Percentiles rank a stretch among this genome's conserved stretches.
Evolutionary conservation across 2,329 filamentous ascomycete species (phyloP).

Genomic region (Pezicula neosporulosa): DNA sequence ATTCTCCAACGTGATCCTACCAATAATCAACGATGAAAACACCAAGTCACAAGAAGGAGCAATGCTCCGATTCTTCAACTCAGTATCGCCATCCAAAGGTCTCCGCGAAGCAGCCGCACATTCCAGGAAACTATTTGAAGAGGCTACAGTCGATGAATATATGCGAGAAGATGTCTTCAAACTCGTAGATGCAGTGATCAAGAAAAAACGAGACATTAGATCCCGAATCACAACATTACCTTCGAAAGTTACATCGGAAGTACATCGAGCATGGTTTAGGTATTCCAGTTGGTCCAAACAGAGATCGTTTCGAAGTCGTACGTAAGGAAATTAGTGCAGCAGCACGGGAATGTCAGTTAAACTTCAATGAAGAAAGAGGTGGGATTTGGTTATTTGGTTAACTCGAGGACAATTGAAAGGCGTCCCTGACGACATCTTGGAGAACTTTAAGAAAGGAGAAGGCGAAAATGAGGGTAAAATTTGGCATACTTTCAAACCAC

Average conservation of each 20-base stretch:
- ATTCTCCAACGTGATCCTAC: background rate
- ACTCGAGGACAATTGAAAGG: slow-evolving; percentile 42
- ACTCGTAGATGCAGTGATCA: background rate
- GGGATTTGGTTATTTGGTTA: slow-evolving; percentile 52
- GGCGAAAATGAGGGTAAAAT: slow-evolving; percentile 42
- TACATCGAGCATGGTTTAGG: background rate
- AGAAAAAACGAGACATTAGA: background rate
- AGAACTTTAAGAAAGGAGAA: slow-evolving; percentile 41
- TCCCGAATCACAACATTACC: background rate
- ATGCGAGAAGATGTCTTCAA: background rate
- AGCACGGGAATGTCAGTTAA: background rate
- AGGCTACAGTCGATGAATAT: background rate
- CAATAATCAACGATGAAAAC: background rate
- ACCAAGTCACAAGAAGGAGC: background rate
- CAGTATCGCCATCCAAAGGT: background rate
- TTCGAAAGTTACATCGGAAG: background rate
- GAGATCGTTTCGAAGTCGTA: background rate
- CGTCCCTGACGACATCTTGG: slow-evolving; percentile 44
- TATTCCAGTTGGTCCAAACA: background rate
- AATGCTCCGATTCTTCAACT: background rate
- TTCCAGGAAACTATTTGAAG: background rate
- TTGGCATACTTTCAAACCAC: slow-evolving; percentile 46
- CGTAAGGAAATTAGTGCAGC: background rate
- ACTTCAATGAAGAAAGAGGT: slow-evolving; percentile 26
- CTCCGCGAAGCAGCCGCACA: background rate